Base-by-base conservation (phyloP, 768 basidiomycete species). In the Suillus discolor region DNA sequence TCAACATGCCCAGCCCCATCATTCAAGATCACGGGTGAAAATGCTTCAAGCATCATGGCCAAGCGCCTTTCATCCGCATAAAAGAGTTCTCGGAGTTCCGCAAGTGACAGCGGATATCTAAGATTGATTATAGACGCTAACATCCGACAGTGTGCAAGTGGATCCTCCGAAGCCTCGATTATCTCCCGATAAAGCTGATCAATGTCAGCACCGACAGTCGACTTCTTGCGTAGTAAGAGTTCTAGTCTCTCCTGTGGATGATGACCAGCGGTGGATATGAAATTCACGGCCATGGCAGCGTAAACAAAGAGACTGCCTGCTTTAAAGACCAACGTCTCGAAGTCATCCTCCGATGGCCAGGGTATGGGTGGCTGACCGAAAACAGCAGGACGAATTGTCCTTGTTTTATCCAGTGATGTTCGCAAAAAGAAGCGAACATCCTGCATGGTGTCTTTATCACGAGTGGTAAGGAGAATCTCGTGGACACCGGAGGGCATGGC, bases 241-340 rank as follows among this genome's bases (percentile, higher is more conserved):
- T 57, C 55, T n/a, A 57, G 13, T 20, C 34, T 57, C 20, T 36
- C 20, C 34, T 34, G 54, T 18, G 54, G 54, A 13, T 36, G 18
- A 6, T 55, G 20, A 12, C 54, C 54, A 55, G 34, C 28, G 36
- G 66, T 60, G 13, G 62, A 57, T 15, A 72, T 63, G 13, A 69
- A 72, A 64, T 63, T 69, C 34, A 71, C 25, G 23, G 68, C 65
- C 18, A 68, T 72, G 9, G 68, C 61, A 3, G 71, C 66, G n/a
- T 70, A 72, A 2, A 72, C 53, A 34, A 71, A 72, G 1, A 64
- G 61, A 6, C 68, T 70, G 12, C 28, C 62, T 2, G 71, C 68
- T 13, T 63, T 67, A 1, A 61, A 59, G 2, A 66, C 64, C 25
- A 71, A 61, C 0, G 66, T 59, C 11, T 70, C 66, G 18, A 71